Base-by-base conservation (phyloP, 2,329 filamentous ascomycete species). In the Neoascochyta sp. region DNA sequence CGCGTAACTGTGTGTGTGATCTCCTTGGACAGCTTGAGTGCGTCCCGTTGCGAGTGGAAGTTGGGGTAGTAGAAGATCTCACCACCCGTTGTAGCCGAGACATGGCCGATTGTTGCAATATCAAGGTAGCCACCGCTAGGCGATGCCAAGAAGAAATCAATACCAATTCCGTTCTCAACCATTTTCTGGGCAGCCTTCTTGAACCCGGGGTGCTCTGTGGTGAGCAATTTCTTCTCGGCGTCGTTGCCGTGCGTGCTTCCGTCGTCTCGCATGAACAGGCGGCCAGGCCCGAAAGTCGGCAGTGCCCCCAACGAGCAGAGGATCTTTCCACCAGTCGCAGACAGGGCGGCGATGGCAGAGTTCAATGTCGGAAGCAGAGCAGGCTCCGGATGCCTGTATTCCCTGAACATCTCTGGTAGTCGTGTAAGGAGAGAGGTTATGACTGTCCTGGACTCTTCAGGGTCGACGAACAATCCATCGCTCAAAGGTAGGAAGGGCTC, bases 51-150 rank as follows among this genome's bases (percentile, higher is more conserved):
- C 6, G 83, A 80, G 36, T 95, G 81, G 68, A 95, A 98, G 62
- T 96, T 98, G 24, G 92, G 89, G 60, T 94, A 98, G 66, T 94
- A 95, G 65, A 89, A 98, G 0, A 83, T 86, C 62, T 98, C 92
- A 42, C 92, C 92, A 35, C 92, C 92, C n/a, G 87, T 94, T 16
- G 84, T 81, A 22, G 87, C 80, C 17, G 92, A 78, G 13, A 95
- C 77, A 62, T 95, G 84, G 22, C 89, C 86, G 48, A 96, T 83
- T 3, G 90, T 95, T 18, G 88, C 90, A 57, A 96, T 81, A 52
- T 96, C 90, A 25, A 95, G 76, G 63, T 95, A 96, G 10, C 85
- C 86, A 28, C 90, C 90, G 24, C 85, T 84, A 1, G 92, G 87
- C 8, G 92, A 83, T 13, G 88, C 89, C 50, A 98, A 73, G 70